Base-by-base conservation (phyloP, 2,329 filamentous ascomycete species). In the Aureobasidium sp. region DNA sequence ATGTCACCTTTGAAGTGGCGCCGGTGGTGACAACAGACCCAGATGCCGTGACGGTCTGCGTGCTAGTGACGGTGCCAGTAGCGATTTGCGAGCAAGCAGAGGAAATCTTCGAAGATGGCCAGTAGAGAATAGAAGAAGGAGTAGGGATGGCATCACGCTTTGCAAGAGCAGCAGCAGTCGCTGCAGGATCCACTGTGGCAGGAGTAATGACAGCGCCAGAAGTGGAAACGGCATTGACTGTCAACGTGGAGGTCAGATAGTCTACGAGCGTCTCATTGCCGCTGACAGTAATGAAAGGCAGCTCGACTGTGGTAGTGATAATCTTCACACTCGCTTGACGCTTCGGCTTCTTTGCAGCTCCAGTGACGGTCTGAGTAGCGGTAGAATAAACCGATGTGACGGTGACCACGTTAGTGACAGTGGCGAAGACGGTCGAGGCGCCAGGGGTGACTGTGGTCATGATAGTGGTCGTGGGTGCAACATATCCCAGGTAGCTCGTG, bases 11-110 rank as follows among this genome's bases (percentile, higher is more conserved):
- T 15, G 14, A 5, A 20, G 44, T 41, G 17, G 39, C 44, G 11
- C 27, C 56, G 7, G 34, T 27, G 25, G 42, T 48, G 6, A 49
- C 44, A 12, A 59, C 44, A 5, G 56, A 39, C 17, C 42, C 56
- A n/a, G 34, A 29, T 15, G 51, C 62, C 17, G 49, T 56, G 14
- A 31, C 17, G 3, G 61, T 64, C 2, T 42, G 37, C 1, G 53
- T 63, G 12, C 48, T 36, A 4, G 55, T 63, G 1, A 51, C 41
- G n/a, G 36, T 59, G 4, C 63, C 63, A n/a, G 63, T 64, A n/a
- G 63, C 63, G 15, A 64, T 48, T 17, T 49, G 41, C 29, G 63
- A 64, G 27, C 63, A 64, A 44, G 63, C 63, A 17, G 31, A 55
- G 0, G 63, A 64, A n/a, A 64, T 64, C 53, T 61, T 62, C 17